Evolutionary conservation across 495 filamentous ascomycete genomes (phyloP).

Genomic region (Trichoderma parareesei): DNA sequence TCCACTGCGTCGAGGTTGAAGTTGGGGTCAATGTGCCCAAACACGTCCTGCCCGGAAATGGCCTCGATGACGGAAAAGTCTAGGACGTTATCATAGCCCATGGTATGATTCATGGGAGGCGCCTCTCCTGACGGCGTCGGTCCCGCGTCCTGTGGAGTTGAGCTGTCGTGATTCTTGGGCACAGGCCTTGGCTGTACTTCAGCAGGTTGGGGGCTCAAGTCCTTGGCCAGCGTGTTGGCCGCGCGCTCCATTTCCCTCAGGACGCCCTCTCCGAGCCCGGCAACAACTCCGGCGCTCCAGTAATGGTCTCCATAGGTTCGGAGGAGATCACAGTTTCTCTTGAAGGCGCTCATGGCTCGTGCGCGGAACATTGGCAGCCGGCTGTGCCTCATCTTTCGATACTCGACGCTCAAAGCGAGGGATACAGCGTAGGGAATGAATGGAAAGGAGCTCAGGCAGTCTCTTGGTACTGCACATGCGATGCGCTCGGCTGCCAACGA

Average conservation of each 20-base stretch:
- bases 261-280: constrained; percentile 41
- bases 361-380: constrained; percentile 54
- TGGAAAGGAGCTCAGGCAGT: constrained; percentile 48
- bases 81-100: constrained; percentile 11
- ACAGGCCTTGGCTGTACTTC: background rate
- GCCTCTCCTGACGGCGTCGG: background rate
- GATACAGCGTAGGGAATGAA: constrained; percentile 61
- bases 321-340: constrained; percentile 48
- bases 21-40: constrained; percentile 36
- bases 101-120: background rate
- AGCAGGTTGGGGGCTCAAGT: constrained; percentile 6
- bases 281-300: constrained; percentile 55
- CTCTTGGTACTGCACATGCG: constrained; percentile 49
- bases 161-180: background rate
- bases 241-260: constrained; percentile 17
- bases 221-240: constrained; percentile 12
- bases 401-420: constrained; percentile 60
- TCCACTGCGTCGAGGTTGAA: constrained; percentile 37
- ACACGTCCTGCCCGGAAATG: constrained; percentile 31
- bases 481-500: constrained; percentile 58
- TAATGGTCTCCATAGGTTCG: constrained; percentile 49
- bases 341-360: constrained; percentile 52
- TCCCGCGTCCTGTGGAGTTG: background rate
- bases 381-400: constrained; percentile 61
- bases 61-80: constrained; percentile 27